Evolutionary conservation across 2,329 filamentous ascomycete species (phyloP), one percentile per base, ranked within the genome.

Genomic region (Sporothrix humicola): DNA sequence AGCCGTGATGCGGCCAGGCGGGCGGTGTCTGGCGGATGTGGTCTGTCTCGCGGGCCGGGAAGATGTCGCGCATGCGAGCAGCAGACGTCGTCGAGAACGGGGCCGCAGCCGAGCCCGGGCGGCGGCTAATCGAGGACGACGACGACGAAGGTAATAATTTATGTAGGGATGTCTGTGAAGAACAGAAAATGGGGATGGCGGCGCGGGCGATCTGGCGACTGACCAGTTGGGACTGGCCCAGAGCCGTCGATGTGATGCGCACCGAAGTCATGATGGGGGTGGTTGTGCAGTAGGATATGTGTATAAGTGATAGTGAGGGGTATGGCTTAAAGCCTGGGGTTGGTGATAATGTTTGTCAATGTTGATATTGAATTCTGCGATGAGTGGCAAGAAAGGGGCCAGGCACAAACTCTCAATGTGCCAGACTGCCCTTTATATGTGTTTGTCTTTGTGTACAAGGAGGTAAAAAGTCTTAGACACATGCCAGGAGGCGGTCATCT

Each of bases 1-100:
- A 97, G 74, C 90, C 87, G 74, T 90, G 90, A 79, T 93, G 91
- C 46, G 87, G 87, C 91, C 92, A 94, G 75, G 91, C 87, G 6
- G 91, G 85, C 17, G 87, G 86, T 0, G 91, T 92, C 74, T 85
- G 85, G 58, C 87, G 85, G 79, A 93, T 92, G 73, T 87, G 84
- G 23, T 86, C 82, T 2, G 89, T 90, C 78, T 90, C 87, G 77
- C 87, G 87, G 75, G 82, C 80, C 37, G 91, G 90, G 77, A 92
- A 92, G 81, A 90, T 89, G 77, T 89, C 87, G n/a, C 82, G 83
- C 63, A 89, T 84, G 61, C 81, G 84, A 31, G 79, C 78, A 42
- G 77, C 76, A 0, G 82, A 81, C 1, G 87, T 88, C 3, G 85
- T 86, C 1, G 87, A 88, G 80, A 89, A 89, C 74, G 77, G 75